Evolutionary conservation across 2,329 filamentous ascomycete genomes (phyloP).

Genomic region (Tolypocladium sp.): DNA sequence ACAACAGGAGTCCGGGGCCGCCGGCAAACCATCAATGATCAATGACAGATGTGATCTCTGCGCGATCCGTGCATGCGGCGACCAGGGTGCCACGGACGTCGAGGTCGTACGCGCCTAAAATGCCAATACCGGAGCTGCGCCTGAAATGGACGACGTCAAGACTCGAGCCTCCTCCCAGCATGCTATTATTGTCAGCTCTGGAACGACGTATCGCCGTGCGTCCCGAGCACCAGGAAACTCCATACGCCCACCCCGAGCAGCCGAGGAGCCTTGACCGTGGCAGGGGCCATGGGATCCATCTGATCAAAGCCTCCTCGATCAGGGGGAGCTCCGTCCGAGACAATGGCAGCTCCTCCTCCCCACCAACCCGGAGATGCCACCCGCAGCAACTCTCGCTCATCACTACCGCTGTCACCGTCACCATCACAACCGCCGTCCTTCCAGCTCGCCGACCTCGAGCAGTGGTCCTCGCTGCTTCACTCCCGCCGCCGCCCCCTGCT

Average conservation of each 20-base stretch:
- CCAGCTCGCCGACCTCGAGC: slow-evolving; percentile 6
- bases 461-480: slow-evolving; percentile 11
- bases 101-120: not conserved
- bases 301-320: not conserved
- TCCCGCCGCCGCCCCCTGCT: slow-evolving; percentile 31
- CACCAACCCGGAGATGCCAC: not conserved
- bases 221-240: not conserved
- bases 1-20: not conserved
- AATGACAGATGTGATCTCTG: not conserved
- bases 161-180: not conserved
- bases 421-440: not conserved
- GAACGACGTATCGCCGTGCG: not conserved
- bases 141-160: not conserved
- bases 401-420: not conserved
- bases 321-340: not conserved
- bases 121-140: not conserved
- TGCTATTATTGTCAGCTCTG: not conserved
- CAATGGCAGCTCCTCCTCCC: not conserved
- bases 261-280: not conserved
- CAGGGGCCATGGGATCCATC: not conserved
- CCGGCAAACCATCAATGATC: not conserved
- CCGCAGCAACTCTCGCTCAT: not conserved
- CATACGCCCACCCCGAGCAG: not conserved
- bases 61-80: not conserved
- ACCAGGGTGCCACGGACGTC: not conserved